phyloP scores from a whole-genome alignment of 1,284 basidiomycete species.

The Pisolithus thermaeus region DNA sequence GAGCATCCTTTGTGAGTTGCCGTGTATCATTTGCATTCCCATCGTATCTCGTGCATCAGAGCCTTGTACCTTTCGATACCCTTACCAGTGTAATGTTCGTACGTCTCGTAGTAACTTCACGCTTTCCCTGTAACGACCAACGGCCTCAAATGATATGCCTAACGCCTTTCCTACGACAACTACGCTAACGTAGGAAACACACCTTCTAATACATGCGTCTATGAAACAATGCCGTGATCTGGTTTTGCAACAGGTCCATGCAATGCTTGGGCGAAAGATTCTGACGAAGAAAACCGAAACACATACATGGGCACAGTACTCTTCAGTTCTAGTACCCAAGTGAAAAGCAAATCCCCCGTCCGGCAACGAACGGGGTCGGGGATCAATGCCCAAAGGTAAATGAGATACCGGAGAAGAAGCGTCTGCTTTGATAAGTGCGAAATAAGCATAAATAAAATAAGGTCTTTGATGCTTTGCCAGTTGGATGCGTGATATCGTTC shows the following conservation, averaged over 20 bases:
- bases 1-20: neutral
- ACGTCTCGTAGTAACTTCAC: neutral
- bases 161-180: slow-evolving; percentile 8
- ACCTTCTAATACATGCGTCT: slow-evolving; percentile 13
- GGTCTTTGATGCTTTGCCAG: slow-evolving; percentile 20
- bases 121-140: slow-evolving; percentile 4
- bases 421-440: slow-evolving; percentile 23
- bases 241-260: slow-evolving; percentile 16
- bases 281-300: slow-evolving; percentile 14
- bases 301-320: slow-evolving; percentile 16
- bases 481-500: slow-evolving; percentile 32
- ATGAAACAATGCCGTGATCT: slow-evolving; percentile 20
- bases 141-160: slow-evolving; percentile 13
- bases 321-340: slow-evolving; percentile 18
- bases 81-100: neutral
- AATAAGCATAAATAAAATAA: slow-evolving; percentile 31
- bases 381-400: slow-evolving; percentile 26
- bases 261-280: slow-evolving; percentile 12
- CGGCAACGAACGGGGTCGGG: slow-evolving; percentile 2
- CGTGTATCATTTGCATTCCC: neutral
- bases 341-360: neutral
- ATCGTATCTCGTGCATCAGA: neutral
- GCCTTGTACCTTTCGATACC: neutral
- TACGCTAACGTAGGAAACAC: neutral
- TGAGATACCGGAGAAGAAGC: slow-evolving; percentile 20